Conservation (phyloP, 192 early-diverging fungal genomes). For the Umbelopsis vinacea region DNA sequence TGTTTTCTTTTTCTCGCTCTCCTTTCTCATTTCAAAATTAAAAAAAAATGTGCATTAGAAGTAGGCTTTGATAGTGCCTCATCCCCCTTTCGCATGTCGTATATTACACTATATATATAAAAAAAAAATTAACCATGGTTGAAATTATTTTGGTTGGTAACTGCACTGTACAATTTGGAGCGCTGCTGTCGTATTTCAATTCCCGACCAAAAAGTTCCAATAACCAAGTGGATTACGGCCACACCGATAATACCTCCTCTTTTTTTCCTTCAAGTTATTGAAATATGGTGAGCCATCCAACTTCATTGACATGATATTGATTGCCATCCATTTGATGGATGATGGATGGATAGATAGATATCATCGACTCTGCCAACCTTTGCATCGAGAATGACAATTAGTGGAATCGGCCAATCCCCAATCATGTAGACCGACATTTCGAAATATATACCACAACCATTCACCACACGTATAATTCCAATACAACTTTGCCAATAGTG, state of each 20-base stretch:
- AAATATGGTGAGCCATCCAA: conserved; percentile 12
- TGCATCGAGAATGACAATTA: background rate
- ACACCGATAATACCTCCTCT: conserved; percentile 8
- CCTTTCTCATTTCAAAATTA: conserved; percentile 14
- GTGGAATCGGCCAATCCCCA: background rate
- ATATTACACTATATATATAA: background rate
- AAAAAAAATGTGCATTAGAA: conserved; percentile 21
- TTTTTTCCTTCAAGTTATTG: conserved; percentile 22
- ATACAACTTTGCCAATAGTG: too few species aligned
- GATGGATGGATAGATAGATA: conserved; percentile 11
- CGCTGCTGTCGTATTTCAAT: background rate
- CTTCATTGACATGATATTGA: background rate
- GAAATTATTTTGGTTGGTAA: background rate
- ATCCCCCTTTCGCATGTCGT: conserved; percentile 23
- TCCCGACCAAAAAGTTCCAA: conserved; percentile 8
- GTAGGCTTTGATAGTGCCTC: conserved; percentile 23
- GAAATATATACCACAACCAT: background rate
- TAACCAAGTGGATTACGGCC: background rate
- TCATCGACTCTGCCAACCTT: background rate
- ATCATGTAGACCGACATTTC: background rate
- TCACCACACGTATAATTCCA: too few species aligned
- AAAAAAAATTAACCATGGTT: background rate
- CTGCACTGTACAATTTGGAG: too few species aligned
- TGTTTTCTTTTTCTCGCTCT: background rate
- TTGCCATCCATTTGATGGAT: background rate